Evolutionary conservation across 805 yeast species (phyloP).

Genomic region (Wickerhamiella cacticola): DNA sequence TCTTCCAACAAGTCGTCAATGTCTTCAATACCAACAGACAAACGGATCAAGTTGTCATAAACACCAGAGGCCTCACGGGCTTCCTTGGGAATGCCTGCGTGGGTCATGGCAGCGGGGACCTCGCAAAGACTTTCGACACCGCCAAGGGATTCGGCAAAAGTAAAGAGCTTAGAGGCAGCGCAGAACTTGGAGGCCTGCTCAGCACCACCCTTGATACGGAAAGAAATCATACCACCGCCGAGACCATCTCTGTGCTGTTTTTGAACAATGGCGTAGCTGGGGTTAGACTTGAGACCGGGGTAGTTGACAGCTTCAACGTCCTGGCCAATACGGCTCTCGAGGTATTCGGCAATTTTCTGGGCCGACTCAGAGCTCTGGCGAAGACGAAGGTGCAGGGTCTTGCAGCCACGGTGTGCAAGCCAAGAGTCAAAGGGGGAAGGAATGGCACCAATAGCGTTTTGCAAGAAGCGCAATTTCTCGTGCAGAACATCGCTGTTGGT

Average conservation of each 20-base stretch:
- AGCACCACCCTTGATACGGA: conserved; percentile 75
- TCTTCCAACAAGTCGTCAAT: conserved; percentile 63
- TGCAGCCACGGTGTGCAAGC: conserved; percentile 87
- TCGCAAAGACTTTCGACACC: conserved; percentile 79
- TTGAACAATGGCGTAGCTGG: conserved; percentile 48
- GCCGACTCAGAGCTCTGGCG: conserved; percentile 59
- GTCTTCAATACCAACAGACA: conserved; percentile 82
- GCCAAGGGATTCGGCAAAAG: conserved; percentile 82
- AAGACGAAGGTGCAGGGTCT: conserved; percentile 72
- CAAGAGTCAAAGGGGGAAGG: conserved; percentile 87
- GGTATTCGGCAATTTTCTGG: conserved; percentile 52
- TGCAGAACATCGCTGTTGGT: conserved; percentile 50
- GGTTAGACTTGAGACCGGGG: conserved; percentile 65
- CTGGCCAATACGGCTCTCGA: conserved; percentile 32
- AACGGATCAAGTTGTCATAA: conserved; percentile 66
- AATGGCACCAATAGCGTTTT: conserved; percentile 78
- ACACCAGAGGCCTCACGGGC: conserved; percentile 73
- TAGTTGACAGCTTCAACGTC: conserved; percentile 62
- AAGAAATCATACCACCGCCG: conserved; percentile 88
- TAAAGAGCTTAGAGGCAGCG: conserved; percentile 60
- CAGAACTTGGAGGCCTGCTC: conserved; percentile 63
- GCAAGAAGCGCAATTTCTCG: conserved; percentile 60
- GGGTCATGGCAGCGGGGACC: conserved; percentile 87
- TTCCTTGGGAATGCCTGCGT: conserved; percentile 73
- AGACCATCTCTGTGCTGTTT: conserved; percentile 72